phyloP scores from a whole-genome alignment of 2,329 filamentous ascomycete genomes.

The Pseudodiploospora longispora region DNA sequence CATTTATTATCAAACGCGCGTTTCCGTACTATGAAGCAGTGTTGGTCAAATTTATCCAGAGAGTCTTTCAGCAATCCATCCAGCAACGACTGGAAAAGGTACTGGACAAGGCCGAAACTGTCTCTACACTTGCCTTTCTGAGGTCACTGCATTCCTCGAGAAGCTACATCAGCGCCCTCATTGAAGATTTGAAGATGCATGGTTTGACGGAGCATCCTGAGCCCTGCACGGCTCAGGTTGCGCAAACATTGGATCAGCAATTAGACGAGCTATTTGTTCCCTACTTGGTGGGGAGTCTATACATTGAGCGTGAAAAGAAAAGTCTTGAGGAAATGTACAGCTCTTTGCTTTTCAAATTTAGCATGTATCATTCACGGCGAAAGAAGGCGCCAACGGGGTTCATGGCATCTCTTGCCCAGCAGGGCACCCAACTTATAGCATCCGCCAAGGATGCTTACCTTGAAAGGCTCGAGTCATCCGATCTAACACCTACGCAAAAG shows the following conservation, averaged over 20 bases:
- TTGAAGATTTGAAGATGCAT: conserved; percentile 90
- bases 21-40: conserved; percentile 97
- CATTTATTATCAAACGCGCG: conserved; percentile 89
- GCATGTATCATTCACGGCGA: conserved; percentile 81
- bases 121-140: conserved; percentile 87
- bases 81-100: conserved; percentile 95
- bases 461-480: conserved; percentile 78
- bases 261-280: conserved; percentile 71
- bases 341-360: conserved; percentile 91
- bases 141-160: conserved; percentile 85
- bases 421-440: conserved; percentile 79
- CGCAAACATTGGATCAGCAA: conserved; percentile 65
- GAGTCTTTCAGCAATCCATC: conserved; percentile 96
- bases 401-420: conserved; percentile 84
- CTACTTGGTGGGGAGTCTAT: conserved; percentile 60
- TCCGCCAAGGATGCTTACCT: conserved; percentile 88
- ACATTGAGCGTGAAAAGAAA: conserved; percentile 61
- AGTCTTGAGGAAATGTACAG: conserved; percentile 77
- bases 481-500: conserved; percentile 81
- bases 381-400: conserved; percentile 88
- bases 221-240: conserved; percentile 76
- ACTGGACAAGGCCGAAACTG: conserved; percentile 82
- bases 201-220: conserved; percentile 94
- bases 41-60: conserved; percentile 83
- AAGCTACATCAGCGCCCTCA: conserved; percentile 75